These are phyloP conservation scores for Lactifluus hygrophoroides DNA, from an alignment of 768 basidiomycete genomes.

Conservation along the genomic window DNA sequence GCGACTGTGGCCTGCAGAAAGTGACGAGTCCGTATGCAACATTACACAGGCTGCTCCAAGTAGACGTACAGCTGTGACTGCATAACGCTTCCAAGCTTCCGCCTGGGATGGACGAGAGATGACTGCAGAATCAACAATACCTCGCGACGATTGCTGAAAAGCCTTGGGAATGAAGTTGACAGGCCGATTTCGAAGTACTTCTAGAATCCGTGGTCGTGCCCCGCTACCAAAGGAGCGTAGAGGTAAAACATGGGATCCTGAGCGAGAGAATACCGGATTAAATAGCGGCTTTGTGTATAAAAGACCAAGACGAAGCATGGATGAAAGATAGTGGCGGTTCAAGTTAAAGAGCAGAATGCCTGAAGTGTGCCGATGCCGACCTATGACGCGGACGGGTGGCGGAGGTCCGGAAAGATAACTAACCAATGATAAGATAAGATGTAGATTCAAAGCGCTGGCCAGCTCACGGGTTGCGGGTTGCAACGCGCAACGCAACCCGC, in stretches of 20 bases:
- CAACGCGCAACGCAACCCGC: not conserved
- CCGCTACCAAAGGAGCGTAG: slow-evolving; percentile 28
- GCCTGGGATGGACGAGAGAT: slow-evolving; percentile 30
- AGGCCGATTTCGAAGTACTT: slow-evolving; percentile 27
- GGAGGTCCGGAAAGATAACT: not conserved
- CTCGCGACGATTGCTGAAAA: slow-evolving; percentile 31
- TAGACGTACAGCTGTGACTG: slow-evolving; percentile 43
- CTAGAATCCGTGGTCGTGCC: slow-evolving; percentile 26
- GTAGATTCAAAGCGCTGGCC: not conserved
- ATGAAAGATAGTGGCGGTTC: slow-evolving; percentile 1
- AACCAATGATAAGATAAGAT: slow-evolving; percentile 15
- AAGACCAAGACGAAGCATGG: slow-evolving; percentile 26
- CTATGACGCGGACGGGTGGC: not conserved
- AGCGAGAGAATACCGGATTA: slow-evolving; percentile 19
- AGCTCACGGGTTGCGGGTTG: not conserved
- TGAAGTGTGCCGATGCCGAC: not conserved
- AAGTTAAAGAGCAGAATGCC: not conserved
- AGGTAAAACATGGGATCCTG: slow-evolving; percentile 19
- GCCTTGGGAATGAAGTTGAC: slow-evolving; percentile 21
- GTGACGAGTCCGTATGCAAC: not conserved
- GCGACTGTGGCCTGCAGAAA: slow-evolving; percentile 55
- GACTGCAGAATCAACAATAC: slow-evolving; percentile 41
- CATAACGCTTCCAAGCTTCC: slow-evolving; percentile 42
- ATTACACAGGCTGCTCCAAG: not conserved
- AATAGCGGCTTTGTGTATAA: slow-evolving; percentile 22